phyloP scores from a whole-genome alignment of 805 yeast species.

The Yarrowia sp. region DNA sequence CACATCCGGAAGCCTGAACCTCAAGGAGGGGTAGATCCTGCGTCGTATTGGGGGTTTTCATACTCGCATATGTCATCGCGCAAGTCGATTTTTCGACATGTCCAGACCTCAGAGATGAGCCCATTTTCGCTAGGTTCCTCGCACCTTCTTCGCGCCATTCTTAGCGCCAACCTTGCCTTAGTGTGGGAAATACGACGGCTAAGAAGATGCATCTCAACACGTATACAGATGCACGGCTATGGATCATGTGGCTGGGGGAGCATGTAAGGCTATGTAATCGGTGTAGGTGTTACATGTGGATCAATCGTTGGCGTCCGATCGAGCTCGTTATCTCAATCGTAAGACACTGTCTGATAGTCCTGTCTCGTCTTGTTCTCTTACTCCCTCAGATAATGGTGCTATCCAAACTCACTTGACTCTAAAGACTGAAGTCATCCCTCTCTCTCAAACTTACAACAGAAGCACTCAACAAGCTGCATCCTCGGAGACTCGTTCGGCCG shows the following conservation, averaged over 20 bases:
- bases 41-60: background rate
- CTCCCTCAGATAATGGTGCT: no score
- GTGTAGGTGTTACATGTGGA: no score
- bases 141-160: background rate
- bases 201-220: background rate
- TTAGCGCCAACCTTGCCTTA: slow-evolving; percentile 14
- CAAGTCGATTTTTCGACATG: no score
- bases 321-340: no score
- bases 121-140: background rate
- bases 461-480: background rate
- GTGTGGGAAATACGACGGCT: background rate
- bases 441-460: background rate
- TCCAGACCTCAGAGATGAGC: background rate
- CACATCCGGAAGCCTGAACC: background rate
- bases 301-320: no score
- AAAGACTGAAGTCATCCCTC: no score
- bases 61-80: no score
- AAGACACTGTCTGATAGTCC: no score
- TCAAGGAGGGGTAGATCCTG: background rate
- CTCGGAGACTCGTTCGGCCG: background rate
- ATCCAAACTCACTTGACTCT: background rate
- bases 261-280: no score
- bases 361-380: no score
- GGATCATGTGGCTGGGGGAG: background rate
- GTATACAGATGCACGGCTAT: background rate